Evolutionary conservation across 495 filamentous ascomycete genomes (phyloP).

Genomic region (Cladorrhinum samala): DNA sequence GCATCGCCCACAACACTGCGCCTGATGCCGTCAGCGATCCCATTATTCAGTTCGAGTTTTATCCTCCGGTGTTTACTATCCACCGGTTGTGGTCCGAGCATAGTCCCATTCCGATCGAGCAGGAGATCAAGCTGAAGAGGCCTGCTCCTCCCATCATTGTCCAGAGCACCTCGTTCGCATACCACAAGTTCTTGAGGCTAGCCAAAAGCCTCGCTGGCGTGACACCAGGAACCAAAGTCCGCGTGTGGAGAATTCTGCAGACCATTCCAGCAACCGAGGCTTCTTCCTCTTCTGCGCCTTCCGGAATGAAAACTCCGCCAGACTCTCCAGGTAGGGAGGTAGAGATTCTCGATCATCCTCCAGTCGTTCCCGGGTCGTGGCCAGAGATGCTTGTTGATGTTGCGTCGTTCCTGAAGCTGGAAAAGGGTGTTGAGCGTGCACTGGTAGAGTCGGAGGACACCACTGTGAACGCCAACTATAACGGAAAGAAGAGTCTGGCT

Average conservation of each 20-base stretch:
- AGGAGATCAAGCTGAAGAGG: constrained; percentile 52
- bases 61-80: constrained; percentile 82
- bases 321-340: constrained; percentile 21
- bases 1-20: constrained; percentile 71
- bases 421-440: constrained; percentile 63
- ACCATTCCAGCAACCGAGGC: constrained; percentile 31
- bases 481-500: constrained; percentile 58
- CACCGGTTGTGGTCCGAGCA: constrained; percentile 63
- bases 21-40: constrained; percentile 44
- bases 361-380: constrained; percentile 45
- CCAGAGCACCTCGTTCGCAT: constrained; percentile 59
- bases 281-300: constrained; percentile 12
- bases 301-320: constrained; percentile 28
- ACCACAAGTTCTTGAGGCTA: constrained; percentile 65
- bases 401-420: constrained; percentile 59
- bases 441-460: constrained; percentile 62
- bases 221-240: constrained; percentile 63
- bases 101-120: constrained; percentile 48
- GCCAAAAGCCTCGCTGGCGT: constrained; percentile 62
- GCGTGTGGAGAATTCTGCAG: constrained; percentile 66
- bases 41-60: constrained; percentile 75
- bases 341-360: constrained; percentile 21
- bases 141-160: constrained; percentile 55
- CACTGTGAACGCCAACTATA: constrained; percentile 70
- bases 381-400: constrained; percentile 67